Base-by-base conservation (phyloP, 345 rosid genomes). In the Citrus inodora region DNA sequence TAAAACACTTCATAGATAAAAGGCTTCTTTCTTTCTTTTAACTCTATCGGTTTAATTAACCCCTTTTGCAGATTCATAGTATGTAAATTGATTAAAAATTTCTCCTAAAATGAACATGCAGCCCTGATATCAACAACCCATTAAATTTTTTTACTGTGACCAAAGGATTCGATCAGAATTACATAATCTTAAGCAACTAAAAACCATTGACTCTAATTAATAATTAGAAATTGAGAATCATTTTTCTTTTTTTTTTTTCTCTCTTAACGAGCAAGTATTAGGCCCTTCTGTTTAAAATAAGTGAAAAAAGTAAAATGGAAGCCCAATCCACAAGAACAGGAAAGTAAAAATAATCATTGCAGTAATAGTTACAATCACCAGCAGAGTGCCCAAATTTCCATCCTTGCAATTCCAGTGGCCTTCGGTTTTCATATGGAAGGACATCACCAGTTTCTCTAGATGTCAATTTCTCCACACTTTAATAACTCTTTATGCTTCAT, bases 401-500 rank as follows among this genome's bases (percentile, higher is more conserved):
- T 40, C 30, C 22, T 33, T 7, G 7, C 17, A 8, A 11, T 37
- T 71, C 35, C 2, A 4, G 2, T 17, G 11, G 8, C 25, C 33
- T 58, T 24, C 33, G 0, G 48, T 33, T 22, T 55, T 56, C 30
- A 37, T 35, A n/a, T 56, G 33, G 32, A 33, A 35, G 22, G 16
- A 6, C 7, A 59, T 7, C 24, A 5, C 22, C 7, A 3, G 32
- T 75, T 62, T 63, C 61, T 42, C 61, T 5, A 17, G 35, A 19
- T 62, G 10, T 38, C 35, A 67, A 48, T 61, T 77, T 73, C n/a
- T 64, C n/a, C n/a, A 30, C 22, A 19, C 75, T 17, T 37, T 66
- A n/a, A 16, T 46, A 53, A 48, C 70, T 59, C 53, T 82, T 79
- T 76, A 46, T 35, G 63, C 69, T 83, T 85, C 86, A 83, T 83